Evolutionary conservation across 2,329 filamentous ascomycete genomes (phyloP), one percentile per base, ranked within the genome.

Genomic region (Aspergillus cejpii): DNA sequence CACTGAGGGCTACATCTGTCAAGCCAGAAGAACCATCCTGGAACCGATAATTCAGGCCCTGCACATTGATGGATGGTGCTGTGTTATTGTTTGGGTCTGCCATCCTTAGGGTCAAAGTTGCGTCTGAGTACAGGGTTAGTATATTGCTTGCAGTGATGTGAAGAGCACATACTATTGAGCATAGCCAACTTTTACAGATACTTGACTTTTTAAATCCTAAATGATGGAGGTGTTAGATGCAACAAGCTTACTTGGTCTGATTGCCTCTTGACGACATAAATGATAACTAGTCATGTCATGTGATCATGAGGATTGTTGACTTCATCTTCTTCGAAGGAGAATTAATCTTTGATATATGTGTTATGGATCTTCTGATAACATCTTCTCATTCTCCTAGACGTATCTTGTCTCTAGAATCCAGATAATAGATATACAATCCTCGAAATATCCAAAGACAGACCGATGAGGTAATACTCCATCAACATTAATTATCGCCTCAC

Each of bases 11-110:
- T 58, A 98, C 78, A 66, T 89, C 70, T 40, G 76, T 72, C 24
- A 98, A 75, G 45, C 91, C 92, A n/a, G 77, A 79, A 36, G 83
- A 83, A 62, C 85, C 84, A 74, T 94, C 87, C 12, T 84, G 86
- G 70, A 97, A 98, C 36, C 79, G 82, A 76, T 97, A 98, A 51
- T 81, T 89, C 43, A 98, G 81, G 66, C 82, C 72, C 29, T 75
- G 80, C 57, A 92, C 84, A 56, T 79, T 69, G 63, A 98, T 86
- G 39, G 82, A 79, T 80, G 33, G 69, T 11, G 21, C 36, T 2
- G 42, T 34, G 14, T 41, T 23, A n/a, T 36, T 43, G 37, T 10
- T 12, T 2, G 39, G 37, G 39, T 54, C 43, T 27, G 57, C 45
- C 58, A 62, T 62, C 14, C 39, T 41, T 39, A 19, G 17, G 26